These are phyloP conservation scores for Citeromyces siamensis DNA, from an alignment of 1,139 yeast genomes.

Conservation along the genomic window DNA sequence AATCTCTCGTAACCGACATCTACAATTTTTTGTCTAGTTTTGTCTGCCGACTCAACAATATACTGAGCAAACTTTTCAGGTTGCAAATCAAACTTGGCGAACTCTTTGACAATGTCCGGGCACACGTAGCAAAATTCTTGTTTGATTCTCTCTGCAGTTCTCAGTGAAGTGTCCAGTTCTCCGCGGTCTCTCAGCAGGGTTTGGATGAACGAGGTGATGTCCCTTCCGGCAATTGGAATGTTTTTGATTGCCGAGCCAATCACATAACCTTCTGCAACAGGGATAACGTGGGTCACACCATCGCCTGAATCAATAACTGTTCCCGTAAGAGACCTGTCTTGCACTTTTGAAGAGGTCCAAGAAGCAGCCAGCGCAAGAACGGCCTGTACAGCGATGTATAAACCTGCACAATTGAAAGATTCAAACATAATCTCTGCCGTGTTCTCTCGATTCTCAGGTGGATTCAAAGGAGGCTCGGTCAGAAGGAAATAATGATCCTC, in stretches of 20 bases:
- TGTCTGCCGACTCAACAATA: conserved; percentile 73
- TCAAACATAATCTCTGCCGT: conserved; percentile 99
- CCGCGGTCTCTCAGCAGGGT: conserved; percentile 92
- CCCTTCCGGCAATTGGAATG: conserved; percentile 98
- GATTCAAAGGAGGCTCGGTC: conserved; percentile 97
- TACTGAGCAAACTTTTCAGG: conserved; percentile 92
- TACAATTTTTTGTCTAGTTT: conserved; percentile 50
- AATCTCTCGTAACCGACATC: conserved; percentile 97
- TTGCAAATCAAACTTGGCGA: conserved; percentile 86
- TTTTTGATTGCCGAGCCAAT: conserved; percentile 96
- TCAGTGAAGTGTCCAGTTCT: conserved; percentile 84
- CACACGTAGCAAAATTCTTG: conserved; percentile 96
- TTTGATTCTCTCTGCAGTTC: conserved; percentile 93
- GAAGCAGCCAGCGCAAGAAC: conserved; percentile 97
- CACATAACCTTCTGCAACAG: conserved; percentile 98
- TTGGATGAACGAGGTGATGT: conserved; percentile 89
- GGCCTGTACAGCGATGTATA: conserved; percentile 97
- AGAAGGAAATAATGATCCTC: conserved; percentile 93
- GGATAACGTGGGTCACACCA: conserved; percentile 96
- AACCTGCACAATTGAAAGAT: conserved; percentile 95
- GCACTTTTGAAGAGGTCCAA: conserved; percentile 95
- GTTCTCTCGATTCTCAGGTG: conserved; percentile 97
- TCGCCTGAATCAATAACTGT: conserved; percentile 96
- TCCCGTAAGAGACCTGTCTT: conserved; percentile 92
- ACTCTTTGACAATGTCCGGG: conserved; percentile 96